A percentile compares a stretch with the other conserved stretches of the same genome.
Conservation (phyloP, 2,329 filamentous ascomycete species). For the Colletotrichum sp. region DNA sequence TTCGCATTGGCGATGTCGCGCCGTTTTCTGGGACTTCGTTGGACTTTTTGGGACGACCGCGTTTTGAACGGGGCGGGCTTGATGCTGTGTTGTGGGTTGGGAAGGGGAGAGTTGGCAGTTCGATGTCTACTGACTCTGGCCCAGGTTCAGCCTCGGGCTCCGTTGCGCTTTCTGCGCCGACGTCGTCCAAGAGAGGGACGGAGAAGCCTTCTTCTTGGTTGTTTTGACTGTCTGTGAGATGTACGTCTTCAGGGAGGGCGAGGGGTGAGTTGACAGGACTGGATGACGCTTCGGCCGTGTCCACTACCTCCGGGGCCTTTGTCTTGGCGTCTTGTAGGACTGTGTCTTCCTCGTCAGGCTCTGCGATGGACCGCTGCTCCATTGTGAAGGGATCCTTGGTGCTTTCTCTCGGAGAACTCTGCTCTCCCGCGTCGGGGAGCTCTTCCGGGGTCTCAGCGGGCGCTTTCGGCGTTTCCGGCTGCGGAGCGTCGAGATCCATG, state of each 20-base stretch:
- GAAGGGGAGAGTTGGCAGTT: neutral
- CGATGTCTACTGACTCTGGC: neutral
- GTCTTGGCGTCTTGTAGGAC: neutral
- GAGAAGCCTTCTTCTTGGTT: neutral
- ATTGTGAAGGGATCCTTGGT: neutral
- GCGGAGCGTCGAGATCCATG: neutral
- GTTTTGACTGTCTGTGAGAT: neutral
- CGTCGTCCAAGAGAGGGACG: neutral
- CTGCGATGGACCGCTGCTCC: neutral
- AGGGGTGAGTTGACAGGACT: neutral
- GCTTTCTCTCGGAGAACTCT: neutral
- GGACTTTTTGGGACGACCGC: neutral
- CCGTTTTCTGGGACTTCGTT: neutral
- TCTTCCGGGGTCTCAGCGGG: neutral
- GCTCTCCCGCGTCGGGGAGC: neutral
- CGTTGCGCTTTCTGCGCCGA: neutral
- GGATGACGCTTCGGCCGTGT: neutral
- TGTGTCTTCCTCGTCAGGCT: neutral
- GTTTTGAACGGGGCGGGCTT: neutral
- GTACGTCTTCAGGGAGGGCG: neutral
- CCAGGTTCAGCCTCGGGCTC: neutral
- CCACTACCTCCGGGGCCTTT: fast-evolving
- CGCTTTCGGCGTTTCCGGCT: neutral
- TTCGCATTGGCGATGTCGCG: neutral
- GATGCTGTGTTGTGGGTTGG: neutral